Evolutionary conservation across 73 alveolate species (phyloP), one percentile per base, ranked within the genome.

Genomic region (Uronychia setigera): DNA sequence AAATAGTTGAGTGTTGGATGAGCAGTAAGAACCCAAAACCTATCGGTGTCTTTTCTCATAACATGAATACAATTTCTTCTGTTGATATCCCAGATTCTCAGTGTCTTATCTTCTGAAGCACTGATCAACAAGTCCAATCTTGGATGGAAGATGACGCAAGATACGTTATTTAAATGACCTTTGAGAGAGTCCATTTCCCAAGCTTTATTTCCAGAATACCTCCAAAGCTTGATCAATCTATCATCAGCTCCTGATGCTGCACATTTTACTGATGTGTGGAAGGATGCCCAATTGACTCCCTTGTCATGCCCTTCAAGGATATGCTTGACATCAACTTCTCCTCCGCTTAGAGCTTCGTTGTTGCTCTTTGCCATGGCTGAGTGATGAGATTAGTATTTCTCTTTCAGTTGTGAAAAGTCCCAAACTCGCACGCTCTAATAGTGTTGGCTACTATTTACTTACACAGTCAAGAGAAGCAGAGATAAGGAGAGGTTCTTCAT

Each of bases 251-350:
- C 97, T 19, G 99, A 95, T 0, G 96, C 97, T 33, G 94, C 95
- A 28, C 95, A 80, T 35, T 88, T 89, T 33, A 88, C 79, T 84
- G 92, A 92, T 0, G 99, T 98, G 81, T 98, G 99, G 92, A 98
- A 98, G 33, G 96, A 87, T 0, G 98, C 99, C 99, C 99, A 98
- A 86, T 98, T 98, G 79, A 98, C 99, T 14, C 99, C 99, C 67
- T 94, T 93, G 77, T 97, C 98, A 82, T 97, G 99, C 32, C 99
- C 98, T 96, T 95, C 98, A 76, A 94, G 74, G 88, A 96, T 97
- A 80, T 93, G 98, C 59, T 97, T 98, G 90, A 98, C 99, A 59
- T 96, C 98, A 9, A 98, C 99, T 78, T 98, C 99, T 1, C 93
- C 87, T 9, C 98, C 96, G 59, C 93, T 91, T 80, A 91, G 89